Conservation (phyloP, 23 red algal genomes). For the Gracilaria vermiculophylla region DNA sequence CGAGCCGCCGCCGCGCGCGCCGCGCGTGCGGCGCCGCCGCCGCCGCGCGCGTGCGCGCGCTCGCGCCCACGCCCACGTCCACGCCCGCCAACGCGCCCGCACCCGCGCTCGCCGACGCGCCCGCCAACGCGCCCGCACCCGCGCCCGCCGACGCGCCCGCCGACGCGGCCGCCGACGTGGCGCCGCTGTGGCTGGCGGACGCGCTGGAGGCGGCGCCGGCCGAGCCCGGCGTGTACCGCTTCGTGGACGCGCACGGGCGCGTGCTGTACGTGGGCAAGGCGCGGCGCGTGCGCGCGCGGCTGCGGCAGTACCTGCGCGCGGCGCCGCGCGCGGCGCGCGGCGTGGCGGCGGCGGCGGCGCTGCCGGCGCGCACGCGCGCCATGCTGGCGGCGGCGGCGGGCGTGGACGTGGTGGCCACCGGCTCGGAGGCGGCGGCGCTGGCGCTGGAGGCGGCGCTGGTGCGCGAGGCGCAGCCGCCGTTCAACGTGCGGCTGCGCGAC, state of each 20-base stretch:
- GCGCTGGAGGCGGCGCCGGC: conserved; percentile 31
- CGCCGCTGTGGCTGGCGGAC: no score
- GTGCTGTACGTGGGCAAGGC: conserved; percentile 75
- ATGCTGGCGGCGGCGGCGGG: conserved; percentile 20
- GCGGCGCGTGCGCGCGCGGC: conserved; percentile 44
- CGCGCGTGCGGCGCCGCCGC: no score
- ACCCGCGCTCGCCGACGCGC: no score
- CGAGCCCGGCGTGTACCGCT: conserved; percentile 75
- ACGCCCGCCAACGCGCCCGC: background rate
- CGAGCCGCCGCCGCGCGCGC: no score
- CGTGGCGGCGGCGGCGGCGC: background rate
- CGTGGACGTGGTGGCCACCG: conserved; percentile 64
- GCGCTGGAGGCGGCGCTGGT: conserved; percentile 76
- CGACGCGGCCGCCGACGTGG: no score
- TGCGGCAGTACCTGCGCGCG: conserved; percentile 58
- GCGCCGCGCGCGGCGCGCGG: background rate
- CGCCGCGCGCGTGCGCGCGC: no score
- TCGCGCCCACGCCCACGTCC: background rate
- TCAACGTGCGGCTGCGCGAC: conserved; percentile 81
- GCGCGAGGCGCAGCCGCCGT: conserved; percentile 41
- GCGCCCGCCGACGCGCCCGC: background rate
- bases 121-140: background rate
- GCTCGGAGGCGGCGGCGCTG: conserved; percentile 72
- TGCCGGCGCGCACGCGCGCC: conserved; percentile 39
- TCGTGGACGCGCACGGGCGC: conserved; percentile 13